Evolutionary conservation across 805 yeast species (phyloP).

Genomic region (Barnettozyma californica): DNA sequence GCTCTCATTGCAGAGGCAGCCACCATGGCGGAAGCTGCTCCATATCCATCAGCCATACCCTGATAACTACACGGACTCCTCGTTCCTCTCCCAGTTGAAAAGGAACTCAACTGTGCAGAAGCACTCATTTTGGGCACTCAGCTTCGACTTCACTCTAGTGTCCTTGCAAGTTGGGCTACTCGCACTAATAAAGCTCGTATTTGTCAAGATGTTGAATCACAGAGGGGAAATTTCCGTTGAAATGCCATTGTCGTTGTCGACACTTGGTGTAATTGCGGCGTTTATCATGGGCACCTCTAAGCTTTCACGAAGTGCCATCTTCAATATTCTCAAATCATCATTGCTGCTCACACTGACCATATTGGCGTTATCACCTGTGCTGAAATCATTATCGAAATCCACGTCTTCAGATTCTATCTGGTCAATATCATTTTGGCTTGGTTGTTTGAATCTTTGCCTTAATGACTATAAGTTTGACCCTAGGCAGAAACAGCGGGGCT

Average conservation of each 20-base stretch:
- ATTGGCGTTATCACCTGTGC: constrained; percentile 80
- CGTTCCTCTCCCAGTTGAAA: constrained; percentile 75
- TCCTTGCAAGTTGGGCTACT: constrained; percentile 62
- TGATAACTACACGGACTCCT: constrained; percentile 81
- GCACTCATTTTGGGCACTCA: constrained; percentile 59
- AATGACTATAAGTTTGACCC: constrained; percentile 60
- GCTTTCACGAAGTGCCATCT: neutral
- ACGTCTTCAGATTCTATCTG: constrained; percentile 93
- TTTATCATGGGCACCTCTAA: constrained; percentile 4
- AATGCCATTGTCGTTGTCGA: constrained; percentile 30
- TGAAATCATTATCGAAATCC: constrained; percentile 80
- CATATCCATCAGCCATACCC: constrained; percentile 85
- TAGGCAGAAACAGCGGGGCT: constrained; percentile 25
- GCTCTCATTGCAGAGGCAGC: constrained; percentile 2
- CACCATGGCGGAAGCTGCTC: constrained; percentile 77
- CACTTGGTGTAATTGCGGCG: constrained; percentile 6
- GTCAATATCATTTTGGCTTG: constrained; percentile 82
- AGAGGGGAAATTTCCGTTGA: constrained; percentile 42
- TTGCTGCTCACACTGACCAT: constrained; percentile 63
- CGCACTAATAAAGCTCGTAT: constrained; percentile 60
- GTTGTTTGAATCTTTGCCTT: constrained; percentile 58
- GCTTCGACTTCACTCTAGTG: constrained; percentile 65
- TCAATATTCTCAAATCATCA: constrained; percentile 51
- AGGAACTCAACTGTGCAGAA: constrained; percentile 69
- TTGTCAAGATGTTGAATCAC: constrained; percentile 50